These are phyloP conservation scores for Raffaelea deltoideospora DNA, from an alignment of 2,329 filamentous ascomycete species.

Conservation along the genomic window DNA sequence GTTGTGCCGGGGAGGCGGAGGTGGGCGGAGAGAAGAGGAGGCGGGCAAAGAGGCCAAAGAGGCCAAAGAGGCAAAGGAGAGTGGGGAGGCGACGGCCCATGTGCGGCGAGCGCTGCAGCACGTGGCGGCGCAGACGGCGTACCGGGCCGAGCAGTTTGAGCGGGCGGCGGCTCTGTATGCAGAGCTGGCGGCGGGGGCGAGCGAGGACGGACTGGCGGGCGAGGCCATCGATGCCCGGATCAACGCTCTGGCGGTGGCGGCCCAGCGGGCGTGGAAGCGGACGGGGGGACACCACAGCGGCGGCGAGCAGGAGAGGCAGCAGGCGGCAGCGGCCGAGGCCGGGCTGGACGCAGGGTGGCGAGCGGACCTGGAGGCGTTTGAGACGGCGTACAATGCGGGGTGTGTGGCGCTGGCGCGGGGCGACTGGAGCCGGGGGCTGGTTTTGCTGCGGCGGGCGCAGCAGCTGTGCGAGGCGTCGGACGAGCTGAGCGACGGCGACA, in stretches of 20 bases:
- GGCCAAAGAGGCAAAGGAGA: too few relatives aligned
- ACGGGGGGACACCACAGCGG: conserved; percentile 48
- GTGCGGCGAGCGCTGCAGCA: conserved; percentile 26
- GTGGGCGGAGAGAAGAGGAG: too few relatives aligned
- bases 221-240: conserved; percentile 64
- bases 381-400: conserved; percentile 68
- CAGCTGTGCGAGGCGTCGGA: conserved; percentile 59
- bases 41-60: conserved; percentile 17
- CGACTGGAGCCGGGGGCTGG: conserved; percentile 47
- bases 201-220: conserved; percentile 28
- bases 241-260: conserved; percentile 56
- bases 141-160: conserved; percentile 59
- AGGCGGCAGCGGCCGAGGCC: conserved; percentile 36
- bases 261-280: conserved; percentile 58
- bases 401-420: conserved; percentile 57
- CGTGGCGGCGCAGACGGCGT: conserved; percentile 52
- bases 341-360: conserved; percentile 33
- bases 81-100: conserved; percentile 10
- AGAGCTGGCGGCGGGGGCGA: conserved; percentile 31
- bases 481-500: conserved; percentile 60
- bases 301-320: conserved; percentile 61
- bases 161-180: conserved; percentile 50
- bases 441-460: conserved; percentile 54
- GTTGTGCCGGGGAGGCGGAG: too few relatives aligned
- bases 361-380: conserved; percentile 59